Conservation (phyloP, 1,139 yeast species). For the Spathaspora sp. region DNA sequence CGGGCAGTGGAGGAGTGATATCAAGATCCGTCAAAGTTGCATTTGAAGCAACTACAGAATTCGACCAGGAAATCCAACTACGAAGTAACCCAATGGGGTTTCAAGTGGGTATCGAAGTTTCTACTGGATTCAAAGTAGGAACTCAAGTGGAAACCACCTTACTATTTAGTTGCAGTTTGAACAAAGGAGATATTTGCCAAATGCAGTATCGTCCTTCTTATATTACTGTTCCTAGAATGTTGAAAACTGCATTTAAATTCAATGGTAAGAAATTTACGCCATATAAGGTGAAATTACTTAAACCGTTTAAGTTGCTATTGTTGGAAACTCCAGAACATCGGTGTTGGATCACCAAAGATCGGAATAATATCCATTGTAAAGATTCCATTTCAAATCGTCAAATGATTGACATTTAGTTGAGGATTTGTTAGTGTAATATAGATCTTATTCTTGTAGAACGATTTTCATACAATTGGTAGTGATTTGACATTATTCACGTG, state of each 20-base stretch:
- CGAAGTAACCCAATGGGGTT: conserved; percentile 11
- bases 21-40: conserved; percentile 8
- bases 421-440: no score
- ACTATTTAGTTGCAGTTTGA: conserved; percentile 9
- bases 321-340: conserved; percentile 14
- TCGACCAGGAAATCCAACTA: conserved; percentile 9
- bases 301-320: conserved; percentile 13
- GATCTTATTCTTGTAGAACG: no score
- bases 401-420: neutral
- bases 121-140: conserved; percentile 14
- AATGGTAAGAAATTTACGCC: conserved; percentile 8
- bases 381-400: conserved; percentile 1
- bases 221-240: conserved; percentile 10
- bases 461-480: no score
- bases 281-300: conserved; percentile 5
- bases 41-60: conserved; percentile 10
- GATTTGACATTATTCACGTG: neutral
- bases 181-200: conserved; percentile 12
- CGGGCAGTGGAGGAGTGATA: conserved; percentile 14
- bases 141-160: conserved; percentile 7
- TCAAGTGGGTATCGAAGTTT: conserved; percentile 6
- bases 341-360: conserved; percentile 12
- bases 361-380: conserved; percentile 11
- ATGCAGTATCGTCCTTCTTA: conserved; percentile 13
- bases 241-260: conserved; percentile 8